Conservation (phyloP, 2,329 filamentous ascomycete genomes). For the Fusarium oxysporum region DNA sequence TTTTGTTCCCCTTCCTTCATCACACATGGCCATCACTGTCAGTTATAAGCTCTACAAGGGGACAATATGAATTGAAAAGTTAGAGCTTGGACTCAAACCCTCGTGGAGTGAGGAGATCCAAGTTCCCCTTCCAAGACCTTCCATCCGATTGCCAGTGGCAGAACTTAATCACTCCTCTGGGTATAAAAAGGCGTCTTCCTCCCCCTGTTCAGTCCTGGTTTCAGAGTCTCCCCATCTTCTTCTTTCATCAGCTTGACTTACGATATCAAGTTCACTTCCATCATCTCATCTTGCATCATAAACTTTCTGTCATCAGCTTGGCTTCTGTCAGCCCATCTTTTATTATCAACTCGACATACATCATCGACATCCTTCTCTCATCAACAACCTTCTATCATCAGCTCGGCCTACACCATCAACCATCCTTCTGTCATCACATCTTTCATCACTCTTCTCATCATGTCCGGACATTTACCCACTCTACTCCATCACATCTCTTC, state of each 20-base stretch:
- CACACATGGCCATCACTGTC: background rate
- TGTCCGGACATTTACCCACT: no score
- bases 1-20: background rate
- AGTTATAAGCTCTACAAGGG: background rate
- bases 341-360: no score
- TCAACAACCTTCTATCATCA: no score
- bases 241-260: background rate
- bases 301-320: background rate
- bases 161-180: background rate
- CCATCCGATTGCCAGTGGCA: no score
- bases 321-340: no score
- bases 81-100: background rate
- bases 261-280: background rate
- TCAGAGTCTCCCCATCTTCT: background rate
- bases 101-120: background rate
- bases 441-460: no score
- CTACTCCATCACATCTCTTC: background rate
- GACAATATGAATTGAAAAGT: background rate
- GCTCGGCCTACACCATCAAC: background rate
- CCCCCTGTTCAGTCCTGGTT: no score
- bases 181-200: background rate
- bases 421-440: background rate
- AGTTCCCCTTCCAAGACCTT: background rate
- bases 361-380: no score
- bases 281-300: background rate